Evolutionary conservation across 129 eudicot species (phyloP), one percentile per base, ranked within the genome.

Genomic region (Gnaphalium uliginosum): DNA sequence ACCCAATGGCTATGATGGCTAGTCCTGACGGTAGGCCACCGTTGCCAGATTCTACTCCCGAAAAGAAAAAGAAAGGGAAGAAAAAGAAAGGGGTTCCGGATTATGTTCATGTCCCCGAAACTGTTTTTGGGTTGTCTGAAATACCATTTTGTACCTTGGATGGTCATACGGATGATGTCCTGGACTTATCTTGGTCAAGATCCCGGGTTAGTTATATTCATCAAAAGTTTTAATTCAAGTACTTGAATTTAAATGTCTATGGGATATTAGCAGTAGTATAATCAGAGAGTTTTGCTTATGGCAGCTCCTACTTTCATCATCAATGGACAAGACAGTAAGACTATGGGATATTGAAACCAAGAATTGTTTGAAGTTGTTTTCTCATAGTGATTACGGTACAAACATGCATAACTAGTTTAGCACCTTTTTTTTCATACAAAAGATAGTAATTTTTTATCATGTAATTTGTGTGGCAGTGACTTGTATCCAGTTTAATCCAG

Each of bases 151-250:
- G 96, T 72, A 77, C 87, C 22, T 87, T 94, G 64, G 68, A 62
- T 54, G 99, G 99, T 69, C 99, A 94, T 73, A 72, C 41, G 41
- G 96, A 94, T 9, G 99, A 89, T 53, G 81, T 94, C 30, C 73
- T 91, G 60, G 99, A 89, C 68, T 83, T 94, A 17, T 87, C 93
- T 4, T 94, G 99, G 99, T 94, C 99, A 56, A 82, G 69, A 74
- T 78, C 96, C 75, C 94, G 85, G 94, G 99, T 91, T 18, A 79
- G 87, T 68, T 71, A 61, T 9, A 48, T 14, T 51, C 17, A 23
- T 39, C 21, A 26, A 8, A 41, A 61, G 29, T 74, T 35, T 56
- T 13, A 32, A 35, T 17, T 23, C 4, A 14, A 37, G 41, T 22
- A 7, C 57, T 37, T 17, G 5, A 25, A 18, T 60, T 60, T 17